Conservation (phyloP, 768 basidiomycete species). For the Nidula microcarpa region DNA sequence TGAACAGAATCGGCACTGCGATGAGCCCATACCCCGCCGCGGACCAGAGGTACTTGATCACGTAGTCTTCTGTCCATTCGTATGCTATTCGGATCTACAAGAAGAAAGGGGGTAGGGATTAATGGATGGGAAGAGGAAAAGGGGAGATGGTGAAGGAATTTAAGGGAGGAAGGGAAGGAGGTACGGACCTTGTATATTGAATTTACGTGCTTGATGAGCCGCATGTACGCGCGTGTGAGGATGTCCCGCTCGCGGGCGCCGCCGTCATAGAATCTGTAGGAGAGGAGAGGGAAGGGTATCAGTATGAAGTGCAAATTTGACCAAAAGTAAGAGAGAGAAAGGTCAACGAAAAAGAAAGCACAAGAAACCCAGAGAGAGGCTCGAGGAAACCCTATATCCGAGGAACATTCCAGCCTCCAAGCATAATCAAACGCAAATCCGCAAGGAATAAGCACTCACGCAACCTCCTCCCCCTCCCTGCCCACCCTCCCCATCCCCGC, state of each 20-base stretch:
- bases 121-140: not conserved
- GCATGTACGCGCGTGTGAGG: conserved; percentile 70
- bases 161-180: not conserved
- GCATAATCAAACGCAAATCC: not conserved
- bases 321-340: not conserved
- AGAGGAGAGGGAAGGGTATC: not conserved
- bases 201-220: conserved; percentile 85
- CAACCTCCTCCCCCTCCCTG: conserved; percentile 89
- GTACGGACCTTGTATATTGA: conserved; percentile 77
- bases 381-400: too few relatives aligned
- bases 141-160: not conserved
- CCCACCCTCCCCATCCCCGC: conserved; percentile 83
- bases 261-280: conserved; percentile 83
- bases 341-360: not conserved
- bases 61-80: conserved; percentile 95
- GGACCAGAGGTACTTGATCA: conserved; percentile 96
- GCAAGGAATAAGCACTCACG: conserved; percentile 51
- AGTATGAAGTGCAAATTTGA: not conserved
- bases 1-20: conserved; percentile 84
- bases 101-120: not conserved
- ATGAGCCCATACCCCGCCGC: conserved; percentile 91
- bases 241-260: conserved; percentile 82
- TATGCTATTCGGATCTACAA: conserved; percentile 82
- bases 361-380: too few relatives aligned
- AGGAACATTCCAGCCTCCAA: not conserved